phyloP scores from a whole-genome alignment of 2,329 filamentous ascomycete genomes.

The Metarhizium brunneum region DNA sequence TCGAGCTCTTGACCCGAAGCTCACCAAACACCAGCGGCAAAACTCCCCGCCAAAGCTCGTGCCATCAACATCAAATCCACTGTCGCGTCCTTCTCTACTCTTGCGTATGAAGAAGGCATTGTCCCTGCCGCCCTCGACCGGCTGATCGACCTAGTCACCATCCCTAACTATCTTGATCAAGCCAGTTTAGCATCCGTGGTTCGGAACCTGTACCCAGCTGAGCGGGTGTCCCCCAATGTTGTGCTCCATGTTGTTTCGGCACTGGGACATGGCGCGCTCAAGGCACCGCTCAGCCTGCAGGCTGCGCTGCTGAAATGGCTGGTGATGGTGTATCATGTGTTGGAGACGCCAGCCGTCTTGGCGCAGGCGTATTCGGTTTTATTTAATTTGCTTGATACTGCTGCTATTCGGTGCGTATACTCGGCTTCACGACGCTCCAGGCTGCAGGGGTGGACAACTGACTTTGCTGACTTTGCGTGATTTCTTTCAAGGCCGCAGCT shows the following conservation, averaged over 20 bases:
- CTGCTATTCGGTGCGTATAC: slow-evolving; percentile 52
- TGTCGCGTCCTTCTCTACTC: slow-evolving; percentile 52
- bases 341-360: slow-evolving; percentile 54
- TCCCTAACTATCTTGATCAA: slow-evolving; percentile 64
- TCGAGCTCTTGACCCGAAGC: background rate
- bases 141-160: slow-evolving; percentile 58
- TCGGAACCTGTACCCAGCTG: slow-evolving; percentile 68
- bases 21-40: slow-evolving; percentile 36
- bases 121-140: slow-evolving; percentile 47
- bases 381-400: slow-evolving; percentile 75
- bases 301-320: slow-evolving; percentile 68
- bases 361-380: slow-evolving; percentile 65
- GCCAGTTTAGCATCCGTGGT: slow-evolving; percentile 59
- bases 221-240: slow-evolving; percentile 48
- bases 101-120: slow-evolving; percentile 61
- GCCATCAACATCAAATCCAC: slow-evolving; percentile 50
- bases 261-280: slow-evolving; percentile 69
- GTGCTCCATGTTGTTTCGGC: slow-evolving; percentile 60
- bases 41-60: slow-evolving; percentile 57
- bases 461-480: background rate
- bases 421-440: background rate
- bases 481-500: slow-evolving; percentile 39
- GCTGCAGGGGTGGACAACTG: background rate
- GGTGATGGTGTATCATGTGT: slow-evolving; percentile 61
- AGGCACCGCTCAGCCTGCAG: slow-evolving; percentile 64